Percentiles rank a stretch among this genome's conserved stretches.
These are phyloP conservation scores for Moesziomyces aphidis DNA, from an alignment of 1,284 basidiomycete species.

Conservation along the genomic window DNA sequence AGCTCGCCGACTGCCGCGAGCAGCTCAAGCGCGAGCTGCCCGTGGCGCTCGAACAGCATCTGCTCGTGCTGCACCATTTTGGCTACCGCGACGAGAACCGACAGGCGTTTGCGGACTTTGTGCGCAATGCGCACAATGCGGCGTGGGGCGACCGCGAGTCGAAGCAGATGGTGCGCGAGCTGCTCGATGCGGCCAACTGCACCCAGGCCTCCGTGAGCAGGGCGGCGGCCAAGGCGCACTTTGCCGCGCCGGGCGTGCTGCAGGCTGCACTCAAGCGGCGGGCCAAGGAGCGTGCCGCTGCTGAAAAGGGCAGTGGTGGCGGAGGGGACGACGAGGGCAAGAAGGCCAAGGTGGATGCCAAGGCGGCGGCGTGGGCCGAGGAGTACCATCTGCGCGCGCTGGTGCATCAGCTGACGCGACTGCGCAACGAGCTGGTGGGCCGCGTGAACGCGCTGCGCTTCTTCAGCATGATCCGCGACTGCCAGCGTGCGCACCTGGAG, in stretches of 20 bases:
- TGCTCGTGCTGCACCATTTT: conserved; percentile 75
- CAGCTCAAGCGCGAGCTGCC: conserved; percentile 78
- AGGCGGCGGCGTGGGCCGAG: conserved; percentile 47
- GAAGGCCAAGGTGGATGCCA: conserved; percentile 29
- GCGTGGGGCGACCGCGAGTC: conserved; percentile 78
- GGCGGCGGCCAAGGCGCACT: conserved; percentile 24
- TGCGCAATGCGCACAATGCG: conserved; percentile 75
- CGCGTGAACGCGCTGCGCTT: conserved; percentile 55
- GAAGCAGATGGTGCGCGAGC: conserved; percentile 73
- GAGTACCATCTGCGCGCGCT: conserved; percentile 48
- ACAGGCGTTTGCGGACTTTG: conserved; percentile 78
- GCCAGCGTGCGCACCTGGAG: conserved; percentile 48
- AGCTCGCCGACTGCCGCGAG: conserved; percentile 81
- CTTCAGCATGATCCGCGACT: conserved; percentile 54
- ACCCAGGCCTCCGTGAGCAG: conserved; percentile 27
- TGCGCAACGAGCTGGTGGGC: conserved; percentile 53
- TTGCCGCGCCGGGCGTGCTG: conserved; percentile 23
- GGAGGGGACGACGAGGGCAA: conserved; percentile 28
- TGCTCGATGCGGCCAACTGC: conserved; percentile 73
- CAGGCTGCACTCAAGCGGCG: conserved; percentile 43
- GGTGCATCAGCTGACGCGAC: conserved; percentile 50
- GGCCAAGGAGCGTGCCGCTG: conserved; percentile 35
- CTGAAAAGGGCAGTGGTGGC: conserved; percentile 25
- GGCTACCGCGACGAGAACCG: conserved; percentile 77
- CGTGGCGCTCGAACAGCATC: conserved; percentile 72